Evolutionary conservation across 2,329 filamentous ascomycete genomes (phyloP).

Genomic region (Cryphonectria carpinicola): DNA sequence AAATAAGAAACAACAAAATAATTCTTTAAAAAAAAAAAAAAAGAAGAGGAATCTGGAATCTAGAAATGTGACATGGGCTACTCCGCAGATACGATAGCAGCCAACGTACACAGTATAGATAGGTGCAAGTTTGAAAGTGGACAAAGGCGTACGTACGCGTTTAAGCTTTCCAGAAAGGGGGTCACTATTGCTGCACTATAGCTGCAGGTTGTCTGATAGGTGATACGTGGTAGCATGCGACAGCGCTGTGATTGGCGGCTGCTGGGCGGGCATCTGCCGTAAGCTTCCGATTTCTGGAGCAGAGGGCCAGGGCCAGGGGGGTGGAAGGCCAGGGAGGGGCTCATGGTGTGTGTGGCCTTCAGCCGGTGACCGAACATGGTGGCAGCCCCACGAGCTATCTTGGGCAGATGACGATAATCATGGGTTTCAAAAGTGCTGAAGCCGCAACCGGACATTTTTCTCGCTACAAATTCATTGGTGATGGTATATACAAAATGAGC

Average conservation of each 20-base stretch:
- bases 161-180: slow-evolving; percentile 19
- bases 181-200: slow-evolving; percentile 5
- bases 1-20: background rate
- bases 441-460: background rate
- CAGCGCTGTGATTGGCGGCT: slow-evolving; percentile 12
- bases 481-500: too few relatives aligned
- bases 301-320: background rate
- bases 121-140: background rate
- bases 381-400: slow-evolving; percentile 16
- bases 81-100: slow-evolving; percentile 3
- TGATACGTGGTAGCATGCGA: slow-evolving; percentile 11
- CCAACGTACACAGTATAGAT: background rate
- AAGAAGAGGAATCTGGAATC: background rate
- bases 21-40: too few relatives aligned
- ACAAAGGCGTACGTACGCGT: slow-evolving; percentile 2
- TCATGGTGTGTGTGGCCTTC: background rate
- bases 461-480: too few relatives aligned
- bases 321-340: background rate
- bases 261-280: background rate
- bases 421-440: slow-evolving; percentile 6
- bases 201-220: slow-evolving; percentile 8
- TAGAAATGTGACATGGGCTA: background rate
- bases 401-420: slow-evolving; percentile 26
- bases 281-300: slow-evolving; percentile 19
- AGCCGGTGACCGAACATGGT: slow-evolving; percentile 8